These are phyloP conservation scores for Strobilomyces confusus DNA, from an alignment of 768 basidiomycete species.

Conservation along the genomic window DNA sequence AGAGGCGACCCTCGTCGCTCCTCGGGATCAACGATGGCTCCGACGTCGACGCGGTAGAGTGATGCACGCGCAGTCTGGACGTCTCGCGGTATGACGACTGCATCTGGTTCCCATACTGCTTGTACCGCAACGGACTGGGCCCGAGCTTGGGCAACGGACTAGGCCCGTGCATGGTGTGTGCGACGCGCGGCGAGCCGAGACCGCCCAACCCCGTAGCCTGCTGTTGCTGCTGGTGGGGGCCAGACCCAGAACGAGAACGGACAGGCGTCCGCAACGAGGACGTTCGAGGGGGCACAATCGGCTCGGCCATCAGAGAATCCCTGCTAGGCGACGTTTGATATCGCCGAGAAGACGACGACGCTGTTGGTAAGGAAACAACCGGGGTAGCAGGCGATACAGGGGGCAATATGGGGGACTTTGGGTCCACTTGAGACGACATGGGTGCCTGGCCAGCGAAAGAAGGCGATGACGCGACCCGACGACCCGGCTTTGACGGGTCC, in stretches of 20 bases:
- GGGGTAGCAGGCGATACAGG: constrained; percentile 17
- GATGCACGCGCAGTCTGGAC: constrained; percentile 55
- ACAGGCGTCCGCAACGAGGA: constrained; percentile 31
- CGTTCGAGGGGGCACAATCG: constrained; percentile 29
- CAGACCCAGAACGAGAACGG: constrained; percentile 31
- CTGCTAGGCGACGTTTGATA: constrained; percentile 42
- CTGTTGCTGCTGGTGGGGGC: constrained; percentile 17
- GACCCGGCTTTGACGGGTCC: constrained; percentile 59
- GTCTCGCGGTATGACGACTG: constrained; percentile 38
- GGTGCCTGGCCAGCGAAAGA: constrained; percentile 31
- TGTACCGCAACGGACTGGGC: constrained; percentile 42
- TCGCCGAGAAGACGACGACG: constrained; percentile 19
- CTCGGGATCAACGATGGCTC: constrained; percentile 72
- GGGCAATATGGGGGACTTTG: constrained; percentile 20
- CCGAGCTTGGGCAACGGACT: constrained; percentile 41
- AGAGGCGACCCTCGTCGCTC: constrained; percentile 49
- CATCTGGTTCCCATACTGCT: constrained; percentile 34
- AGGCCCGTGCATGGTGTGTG: constrained; percentile 35
- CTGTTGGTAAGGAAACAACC: constrained; percentile 23
- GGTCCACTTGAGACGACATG: constrained; percentile 14
- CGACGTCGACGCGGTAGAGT: constrained; percentile 71
- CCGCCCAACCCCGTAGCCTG: constrained; percentile 15
- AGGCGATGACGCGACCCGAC: constrained; percentile 37
- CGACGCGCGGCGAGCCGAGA: constrained; percentile 31
- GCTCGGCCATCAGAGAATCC: constrained; percentile 42